These are phyloP conservation scores for Fusarium nelsonii DNA, from an alignment of 2,329 filamentous ascomycete genomes.

Conservation along the genomic window DNA sequence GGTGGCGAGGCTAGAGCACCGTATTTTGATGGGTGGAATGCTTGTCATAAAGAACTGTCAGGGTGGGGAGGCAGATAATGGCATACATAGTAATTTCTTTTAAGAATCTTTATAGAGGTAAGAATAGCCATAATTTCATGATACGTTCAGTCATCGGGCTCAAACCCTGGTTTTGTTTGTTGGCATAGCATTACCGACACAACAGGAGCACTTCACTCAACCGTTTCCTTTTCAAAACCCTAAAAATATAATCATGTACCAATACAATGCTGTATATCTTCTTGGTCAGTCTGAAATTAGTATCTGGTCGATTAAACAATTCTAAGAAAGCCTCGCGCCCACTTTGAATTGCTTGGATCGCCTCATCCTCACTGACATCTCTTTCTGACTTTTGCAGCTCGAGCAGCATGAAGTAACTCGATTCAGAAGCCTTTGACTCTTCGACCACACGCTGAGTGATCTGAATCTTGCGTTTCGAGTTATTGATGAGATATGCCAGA, in stretches of 20 bases:
- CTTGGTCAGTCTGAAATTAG: neutral
- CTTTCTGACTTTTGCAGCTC: neutral
- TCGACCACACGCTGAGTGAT: neutral
- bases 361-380: neutral
- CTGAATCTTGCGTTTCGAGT: neutral
- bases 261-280: neutral
- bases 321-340: neutral
- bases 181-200: no score
- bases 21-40: slow-evolving; percentile 23
- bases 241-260: neutral
- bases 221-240: neutral
- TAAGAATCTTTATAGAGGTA: neutral
- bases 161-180: neutral
- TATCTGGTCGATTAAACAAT: neutral
- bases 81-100: neutral
- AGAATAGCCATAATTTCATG: neutral
- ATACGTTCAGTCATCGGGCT: neutral
- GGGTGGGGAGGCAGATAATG: slow-evolving; percentile 30
- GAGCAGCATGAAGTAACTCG: neutral
- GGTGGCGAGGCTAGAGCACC: slow-evolving; percentile 19
- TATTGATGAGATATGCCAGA: neutral
- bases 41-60: slow-evolving; percentile 7
- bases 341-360: neutral
- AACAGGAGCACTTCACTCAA: neutral
- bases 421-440: neutral